These are phyloP conservation scores for Colletotrichum noveboracense DNA, from an alignment of 2,329 filamentous ascomycete genomes.

Conservation along the genomic window DNA sequence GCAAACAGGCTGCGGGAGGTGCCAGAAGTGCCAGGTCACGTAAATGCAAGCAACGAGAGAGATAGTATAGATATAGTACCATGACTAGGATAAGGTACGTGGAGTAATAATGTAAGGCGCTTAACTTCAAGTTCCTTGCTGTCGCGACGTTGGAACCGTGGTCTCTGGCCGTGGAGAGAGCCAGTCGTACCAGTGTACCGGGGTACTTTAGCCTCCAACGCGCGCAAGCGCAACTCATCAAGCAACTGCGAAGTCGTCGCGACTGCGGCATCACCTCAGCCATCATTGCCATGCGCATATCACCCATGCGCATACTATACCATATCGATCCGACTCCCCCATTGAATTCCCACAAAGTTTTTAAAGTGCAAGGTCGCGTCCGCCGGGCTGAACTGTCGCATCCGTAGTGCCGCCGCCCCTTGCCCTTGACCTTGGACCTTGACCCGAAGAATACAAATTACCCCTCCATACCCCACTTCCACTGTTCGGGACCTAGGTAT, in stretches of 20 bases:
- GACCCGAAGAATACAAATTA: not conserved
- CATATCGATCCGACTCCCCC: not conserved
- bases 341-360: not conserved
- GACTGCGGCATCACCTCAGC: not conserved
- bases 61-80: not conserved
- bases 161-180: not conserved
- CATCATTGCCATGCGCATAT: not conserved
- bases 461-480: slow-evolving; percentile 22
- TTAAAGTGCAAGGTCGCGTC: not conserved
- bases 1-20: not conserved
- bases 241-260: not conserved
- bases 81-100: not conserved
- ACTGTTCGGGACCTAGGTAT: not conserved
- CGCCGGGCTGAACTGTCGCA: not conserved
- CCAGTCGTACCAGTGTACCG: not conserved
- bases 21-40: not conserved
- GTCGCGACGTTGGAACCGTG: not conserved
- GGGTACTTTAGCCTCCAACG: not conserved
- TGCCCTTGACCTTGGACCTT: not conserved
- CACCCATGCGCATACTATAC: not conserved
- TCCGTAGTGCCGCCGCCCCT: not conserved
- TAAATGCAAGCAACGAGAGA: not conserved
- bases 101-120: not conserved
- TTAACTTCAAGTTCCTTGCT: not conserved
- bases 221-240: not conserved